phyloP scores from a whole-genome alignment of 768 basidiomycete species.

The Rhodotorula kratochvilovae region DNA sequence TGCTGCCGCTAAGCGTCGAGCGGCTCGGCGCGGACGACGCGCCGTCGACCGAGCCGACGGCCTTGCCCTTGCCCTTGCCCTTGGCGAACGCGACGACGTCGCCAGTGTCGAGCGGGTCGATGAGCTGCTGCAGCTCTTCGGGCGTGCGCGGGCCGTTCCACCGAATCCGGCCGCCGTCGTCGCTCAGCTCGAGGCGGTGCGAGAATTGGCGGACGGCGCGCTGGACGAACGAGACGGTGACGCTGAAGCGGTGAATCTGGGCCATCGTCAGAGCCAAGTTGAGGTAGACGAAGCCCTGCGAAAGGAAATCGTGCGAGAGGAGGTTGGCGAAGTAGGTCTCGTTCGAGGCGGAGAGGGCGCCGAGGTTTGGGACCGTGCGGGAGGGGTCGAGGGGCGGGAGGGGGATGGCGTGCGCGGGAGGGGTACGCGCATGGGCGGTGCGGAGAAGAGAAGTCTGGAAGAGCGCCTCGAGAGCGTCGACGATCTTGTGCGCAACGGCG shows the following conservation, averaged over 20 bases:
- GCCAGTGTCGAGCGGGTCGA: background rate
- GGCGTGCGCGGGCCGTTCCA: constrained; percentile 7
- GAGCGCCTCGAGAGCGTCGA: constrained; percentile 28
- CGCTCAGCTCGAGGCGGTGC: constrained; percentile 24
- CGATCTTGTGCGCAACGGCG: constrained; percentile 14
- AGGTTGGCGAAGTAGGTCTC: constrained; percentile 36
- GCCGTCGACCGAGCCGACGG: background rate
- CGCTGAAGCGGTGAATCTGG: constrained; percentile 23
- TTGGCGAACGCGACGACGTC: background rate
- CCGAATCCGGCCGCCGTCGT: constrained; percentile 22
- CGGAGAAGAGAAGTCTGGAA: constrained; percentile 26
- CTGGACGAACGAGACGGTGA: constrained; percentile 35
- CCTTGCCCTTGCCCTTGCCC: background rate
- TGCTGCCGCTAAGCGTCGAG: background rate
- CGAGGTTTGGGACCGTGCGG: background rate
- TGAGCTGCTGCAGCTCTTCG: background rate
- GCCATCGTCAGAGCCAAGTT: constrained; percentile 38
- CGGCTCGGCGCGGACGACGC: background rate
- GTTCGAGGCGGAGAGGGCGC: constrained; percentile 6
- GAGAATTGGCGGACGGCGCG: constrained; percentile 25
- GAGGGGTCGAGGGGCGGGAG: background rate
- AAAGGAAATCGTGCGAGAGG: constrained; percentile 33
- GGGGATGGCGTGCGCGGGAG: background rate
- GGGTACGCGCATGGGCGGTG: background rate
- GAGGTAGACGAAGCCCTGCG: constrained; percentile 36